Evolutionary conservation across 495 filamentous ascomycete species (phyloP).

Genomic region (Hypoxylon trugodes): DNA sequence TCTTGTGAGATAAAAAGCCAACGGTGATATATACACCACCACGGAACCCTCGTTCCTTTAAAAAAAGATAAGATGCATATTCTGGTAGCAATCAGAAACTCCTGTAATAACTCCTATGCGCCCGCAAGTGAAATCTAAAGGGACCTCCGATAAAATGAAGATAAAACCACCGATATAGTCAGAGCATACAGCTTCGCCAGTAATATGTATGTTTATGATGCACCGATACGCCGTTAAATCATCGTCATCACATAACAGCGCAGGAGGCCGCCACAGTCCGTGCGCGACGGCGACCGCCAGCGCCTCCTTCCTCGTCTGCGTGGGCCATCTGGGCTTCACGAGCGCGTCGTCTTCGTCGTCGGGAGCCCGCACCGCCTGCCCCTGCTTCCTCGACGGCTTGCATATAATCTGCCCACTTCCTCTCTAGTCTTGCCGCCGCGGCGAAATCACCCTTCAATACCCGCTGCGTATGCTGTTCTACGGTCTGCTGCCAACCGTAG

Average conservation of each 20-base stretch:
- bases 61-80: neutral
- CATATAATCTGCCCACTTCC: constrained; percentile 96
- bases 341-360: constrained; percentile 76
- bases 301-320: constrained; percentile 78
- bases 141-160: constrained; percentile 1
- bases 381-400: constrained; percentile 87
- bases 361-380: constrained; percentile 61
- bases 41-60: neutral
- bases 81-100: neutral
- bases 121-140: neutral
- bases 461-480: constrained; percentile 88
- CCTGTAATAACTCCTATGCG: constrained; percentile 19
- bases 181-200: constrained; percentile 15
- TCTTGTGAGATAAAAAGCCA: neutral
- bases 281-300: constrained; percentile 57
- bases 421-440: constrained; percentile 76
- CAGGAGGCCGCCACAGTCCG: constrained; percentile 61
- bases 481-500: constrained; percentile 93
- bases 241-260: constrained; percentile 60
- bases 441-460: constrained; percentile 77
- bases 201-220: constrained; percentile 18
- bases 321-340: constrained; percentile 79
- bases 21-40: neutral
- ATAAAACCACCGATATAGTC: constrained; percentile 7
- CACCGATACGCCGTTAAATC: constrained; percentile 13